Percentiles rank a stretch among this genome's conserved stretches.
These are phyloP conservation scores for Starmerella apis DNA, from an alignment of 805 yeast genomes.

Conservation along the genomic window DNA sequence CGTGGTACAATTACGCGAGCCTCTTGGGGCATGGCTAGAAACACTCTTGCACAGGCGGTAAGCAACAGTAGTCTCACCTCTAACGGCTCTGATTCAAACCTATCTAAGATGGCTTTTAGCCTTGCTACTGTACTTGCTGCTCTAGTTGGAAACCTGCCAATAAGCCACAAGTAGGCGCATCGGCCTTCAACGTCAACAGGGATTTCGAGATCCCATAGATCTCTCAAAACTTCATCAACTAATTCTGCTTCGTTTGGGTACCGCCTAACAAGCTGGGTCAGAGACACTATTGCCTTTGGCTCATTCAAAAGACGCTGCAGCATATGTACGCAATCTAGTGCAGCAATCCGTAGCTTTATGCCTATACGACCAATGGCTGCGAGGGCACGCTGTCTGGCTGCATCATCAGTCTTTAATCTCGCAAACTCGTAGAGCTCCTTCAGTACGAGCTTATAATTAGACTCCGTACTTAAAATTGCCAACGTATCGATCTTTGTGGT, in stretches of 20 bases:
- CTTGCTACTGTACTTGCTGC: conserved; percentile 34
- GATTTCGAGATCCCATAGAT: conserved; percentile 1
- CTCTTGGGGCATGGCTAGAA: conserved; percentile 44
- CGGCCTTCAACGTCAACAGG: conserved; percentile 56
- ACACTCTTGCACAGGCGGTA: conserved; percentile 64
- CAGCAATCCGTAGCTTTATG: conserved; percentile 54
- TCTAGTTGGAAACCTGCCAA: conserved; percentile 45
- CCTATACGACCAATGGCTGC: conserved; percentile 86
- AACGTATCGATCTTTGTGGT: conserved; percentile 84
- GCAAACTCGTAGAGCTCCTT: conserved; percentile 72
- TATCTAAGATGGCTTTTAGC: conserved; percentile 37
- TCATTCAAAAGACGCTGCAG: conserved; percentile 50
- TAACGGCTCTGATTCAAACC: conserved; percentile 52
- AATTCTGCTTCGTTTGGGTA: conserved; percentile 50
- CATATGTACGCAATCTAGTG: conserved; percentile 53
- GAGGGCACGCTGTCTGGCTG: conserved; percentile 78
- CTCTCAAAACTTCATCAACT: neutral
- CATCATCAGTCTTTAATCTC: conserved; percentile 69
- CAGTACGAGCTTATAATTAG: conserved; percentile 50
- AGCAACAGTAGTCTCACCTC: conserved; percentile 66
- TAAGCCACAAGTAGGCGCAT: conserved; percentile 70
- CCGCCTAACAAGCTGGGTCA: conserved; percentile 64
- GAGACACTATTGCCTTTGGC: conserved; percentile 67
- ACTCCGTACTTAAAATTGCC: conserved; percentile 57
- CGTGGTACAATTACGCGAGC: conserved; percentile 51